phyloP scores from a whole-genome alignment of 1,284 basidiomycete species.

The Moesziomyces globuligerus region DNA sequence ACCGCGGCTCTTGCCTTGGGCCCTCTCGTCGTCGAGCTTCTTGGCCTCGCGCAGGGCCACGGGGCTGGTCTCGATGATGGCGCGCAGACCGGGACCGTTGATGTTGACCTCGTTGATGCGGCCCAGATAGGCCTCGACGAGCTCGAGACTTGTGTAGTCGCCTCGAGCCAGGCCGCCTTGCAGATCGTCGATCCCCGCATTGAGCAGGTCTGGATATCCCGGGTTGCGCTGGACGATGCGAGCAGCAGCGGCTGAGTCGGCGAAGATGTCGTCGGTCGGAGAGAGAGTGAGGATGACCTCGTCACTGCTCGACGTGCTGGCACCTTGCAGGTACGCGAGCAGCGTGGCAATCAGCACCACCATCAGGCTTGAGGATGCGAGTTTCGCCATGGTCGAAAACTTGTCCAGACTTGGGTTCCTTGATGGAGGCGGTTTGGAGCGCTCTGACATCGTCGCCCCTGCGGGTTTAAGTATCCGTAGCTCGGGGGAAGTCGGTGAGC shows the following conservation, averaged over 20 bases:
- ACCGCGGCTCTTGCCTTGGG: conserved; percentile 71
- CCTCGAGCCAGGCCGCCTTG: conserved; percentile 14
- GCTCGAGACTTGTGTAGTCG: conserved; percentile 24
- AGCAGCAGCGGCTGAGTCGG: background rate
- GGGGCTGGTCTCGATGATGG: conserved; percentile 76
- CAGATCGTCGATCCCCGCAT: conserved; percentile 28
- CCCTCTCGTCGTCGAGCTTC: conserved; percentile 72
- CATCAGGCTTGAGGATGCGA: conserved; percentile 9
- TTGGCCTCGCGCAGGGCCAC: conserved; percentile 70
- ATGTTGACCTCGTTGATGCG: conserved; percentile 77
- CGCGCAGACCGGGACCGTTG: conserved; percentile 71
- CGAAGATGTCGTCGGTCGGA: background rate
- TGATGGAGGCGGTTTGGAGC: background rate
- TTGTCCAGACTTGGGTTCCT: background rate
- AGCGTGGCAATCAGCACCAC: conserved; percentile 12
- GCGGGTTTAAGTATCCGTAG: background rate
- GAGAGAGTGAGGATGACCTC: background rate
- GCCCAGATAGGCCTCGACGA: conserved; percentile 73
- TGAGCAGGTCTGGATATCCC: conserved; percentile 29
- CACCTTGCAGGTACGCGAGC: conserved; percentile 9
- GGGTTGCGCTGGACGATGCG: background rate
- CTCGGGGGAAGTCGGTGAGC: background rate
- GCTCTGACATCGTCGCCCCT: background rate
- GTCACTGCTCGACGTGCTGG: background rate
- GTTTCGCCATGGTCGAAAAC: conserved; percentile 6